Evolutionary conservation across 106 monocot species (phyloP), one percentile per base, ranked within the genome.

Genomic region (Vanilla planifolia): DNA sequence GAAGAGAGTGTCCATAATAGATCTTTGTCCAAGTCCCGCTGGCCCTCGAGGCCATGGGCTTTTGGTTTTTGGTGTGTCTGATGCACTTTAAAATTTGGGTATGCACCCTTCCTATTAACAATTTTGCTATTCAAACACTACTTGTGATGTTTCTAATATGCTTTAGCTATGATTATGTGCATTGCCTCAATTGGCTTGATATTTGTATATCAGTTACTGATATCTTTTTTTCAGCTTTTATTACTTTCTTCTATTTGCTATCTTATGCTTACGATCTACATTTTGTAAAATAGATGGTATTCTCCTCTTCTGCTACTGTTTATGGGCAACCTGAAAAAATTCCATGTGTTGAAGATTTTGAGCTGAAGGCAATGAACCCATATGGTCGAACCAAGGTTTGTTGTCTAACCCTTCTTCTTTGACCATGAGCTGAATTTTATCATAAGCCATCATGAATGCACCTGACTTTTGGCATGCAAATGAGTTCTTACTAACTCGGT

Each of bases 311-410:
- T 42, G 71, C 92, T 55, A 92, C 83, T 50, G 92, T 92, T 60
- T 92, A 92, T 64, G 92, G 92, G 20, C 80, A 80, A 75, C 92
- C 92, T 43, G 86, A 92, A 45, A 83, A 83, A 63, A 83, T 83
- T 59, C 92, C 92, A 33, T 92, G 92, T 56, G 77, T 74, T 41
- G 92, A 92, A 67, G 92, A 83, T 70, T 83, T 77, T 66, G 74
- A 86, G 29, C 80, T 86, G 4, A 80, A 70, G 64, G 92, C 92
- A 20, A 83, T 86, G 86, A 92, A 83, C 65, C 92, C 92, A 43
- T 92, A 92, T 83, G 92, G 92, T 24, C 80, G 83, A 37, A 92
- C 92, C 33, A 92, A 92, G 77, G 92, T 92, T 64, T 28, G 3
- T 51, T 23, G 19, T 37, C 11, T 4, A 6, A 16, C 44, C 20